These are phyloP conservation scores for Globisporangium cylindrosporum DNA, from an alignment of 352 stramenopile species.

Conservation along the genomic window DNA sequence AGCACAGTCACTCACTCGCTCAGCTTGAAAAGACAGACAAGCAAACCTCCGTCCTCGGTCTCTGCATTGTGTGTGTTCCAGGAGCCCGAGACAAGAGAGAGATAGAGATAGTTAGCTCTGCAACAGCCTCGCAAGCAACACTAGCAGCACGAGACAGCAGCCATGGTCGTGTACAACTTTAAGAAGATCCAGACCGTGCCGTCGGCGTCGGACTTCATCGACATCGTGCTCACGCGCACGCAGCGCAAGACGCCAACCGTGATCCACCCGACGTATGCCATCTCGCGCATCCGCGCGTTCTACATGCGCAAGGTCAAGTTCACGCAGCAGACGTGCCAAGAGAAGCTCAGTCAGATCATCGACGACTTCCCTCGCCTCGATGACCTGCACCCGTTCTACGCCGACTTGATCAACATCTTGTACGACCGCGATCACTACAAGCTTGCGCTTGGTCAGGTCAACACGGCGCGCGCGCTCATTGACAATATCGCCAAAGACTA, in stretches of 20 bases:
- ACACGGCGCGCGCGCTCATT: conserved; percentile 97
- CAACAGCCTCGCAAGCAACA: conserved; percentile 1
- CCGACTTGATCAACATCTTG: conserved; percentile 99
- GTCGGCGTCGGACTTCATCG: conserved; percentile 96
- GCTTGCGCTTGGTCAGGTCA: conserved; percentile 98
- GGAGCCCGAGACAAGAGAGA: conserved; percentile 14
- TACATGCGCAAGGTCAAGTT: conserved; percentile 99
- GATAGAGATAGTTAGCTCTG: conserved; percentile 6
- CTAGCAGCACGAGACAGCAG: conserved; percentile 11
- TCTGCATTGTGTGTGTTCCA: conserved; percentile 22
- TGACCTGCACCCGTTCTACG: conserved; percentile 98
- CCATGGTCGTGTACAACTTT: conserved; percentile 99
- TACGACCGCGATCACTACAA: conserved; percentile 99
- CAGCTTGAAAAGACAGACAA: conserved; percentile 22
- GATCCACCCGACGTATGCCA: conserved; percentile 97
- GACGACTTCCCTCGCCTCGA: conserved; percentile 99
- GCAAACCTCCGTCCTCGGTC: not conserved
- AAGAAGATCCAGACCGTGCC: conserved; percentile 99
- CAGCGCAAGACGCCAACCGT: conserved; percentile 99
- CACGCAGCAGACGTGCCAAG: conserved; percentile 98
- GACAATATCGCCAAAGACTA: conserved; percentile 98
- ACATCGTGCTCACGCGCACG: conserved; percentile 99
- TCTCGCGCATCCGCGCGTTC: conserved; percentile 94
- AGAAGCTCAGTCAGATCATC: conserved; percentile 97
- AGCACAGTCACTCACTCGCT: conserved; percentile 6